phyloP scores from a whole-genome alignment of 225 moss, liverwort and hornwort genomes.

The Polytrichum commune region DNA sequence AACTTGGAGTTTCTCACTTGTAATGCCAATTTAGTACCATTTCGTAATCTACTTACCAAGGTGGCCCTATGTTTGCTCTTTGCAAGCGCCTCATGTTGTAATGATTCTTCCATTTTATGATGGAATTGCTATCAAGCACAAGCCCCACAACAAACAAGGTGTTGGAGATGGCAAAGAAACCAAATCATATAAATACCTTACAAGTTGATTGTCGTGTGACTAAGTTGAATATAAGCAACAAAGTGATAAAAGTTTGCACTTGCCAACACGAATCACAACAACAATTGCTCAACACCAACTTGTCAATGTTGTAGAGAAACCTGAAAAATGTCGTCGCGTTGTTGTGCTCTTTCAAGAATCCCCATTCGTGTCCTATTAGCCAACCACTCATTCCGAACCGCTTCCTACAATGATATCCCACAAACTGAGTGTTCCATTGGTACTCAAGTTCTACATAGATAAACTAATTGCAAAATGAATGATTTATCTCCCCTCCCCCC shows the following conservation, averaged over 20 bases:
- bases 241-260: not conserved
- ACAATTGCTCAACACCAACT: not conserved
- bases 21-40: no score
- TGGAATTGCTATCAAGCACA: slow-evolving; percentile 31
- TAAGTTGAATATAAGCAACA: not conserved
- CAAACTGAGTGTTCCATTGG: not conserved
- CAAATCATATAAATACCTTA: not conserved
- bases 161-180: not conserved
- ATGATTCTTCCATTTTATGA: slow-evolving; percentile 18
- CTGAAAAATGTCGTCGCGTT: slow-evolving; percentile 29
- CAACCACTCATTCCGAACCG: slow-evolving; percentile 11
- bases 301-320: not conserved
- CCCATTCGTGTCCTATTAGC: slow-evolving; percentile 15
- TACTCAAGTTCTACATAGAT: not conserved
- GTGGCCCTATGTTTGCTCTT: slow-evolving; percentile 11
- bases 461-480: not conserved
- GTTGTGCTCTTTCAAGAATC: slow-evolving; percentile 10
- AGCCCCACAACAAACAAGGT: no score
- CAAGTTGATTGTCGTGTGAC: not conserved
- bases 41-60: slow-evolving; percentile 3
- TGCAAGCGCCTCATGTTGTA: slow-evolving; percentile 13
- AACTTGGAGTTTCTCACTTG: not conserved
- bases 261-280: not conserved
- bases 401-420: slow-evolving; percentile 11
- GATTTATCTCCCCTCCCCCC: not conserved